A percentile compares a stretch with the other conserved stretches of the same genome.
phyloP scores from a whole-genome alignment of 805 yeast genomes.

The Candida caryicola region DNA sequence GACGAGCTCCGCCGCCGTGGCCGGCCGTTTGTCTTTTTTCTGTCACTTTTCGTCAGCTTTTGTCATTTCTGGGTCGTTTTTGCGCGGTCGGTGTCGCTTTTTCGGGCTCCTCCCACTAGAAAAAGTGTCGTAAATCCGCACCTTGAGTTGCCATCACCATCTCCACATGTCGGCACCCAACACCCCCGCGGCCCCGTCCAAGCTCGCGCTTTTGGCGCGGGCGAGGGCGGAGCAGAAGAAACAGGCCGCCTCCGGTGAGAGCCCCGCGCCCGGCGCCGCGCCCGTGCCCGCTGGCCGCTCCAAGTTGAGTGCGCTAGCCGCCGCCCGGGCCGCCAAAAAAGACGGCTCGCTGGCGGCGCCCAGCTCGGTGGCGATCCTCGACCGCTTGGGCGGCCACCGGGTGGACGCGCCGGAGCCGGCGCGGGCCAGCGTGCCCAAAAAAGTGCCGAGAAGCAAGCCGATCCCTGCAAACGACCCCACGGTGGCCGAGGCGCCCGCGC shows the following conservation, averaged over 20 bases:
- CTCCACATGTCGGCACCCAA: neutral
- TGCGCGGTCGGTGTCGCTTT: constrained; percentile 1
- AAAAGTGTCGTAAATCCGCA: too few species aligned
- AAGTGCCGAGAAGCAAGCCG: too few species aligned
- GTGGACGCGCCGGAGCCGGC: too few species aligned
- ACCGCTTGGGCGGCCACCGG: constrained; percentile 4
- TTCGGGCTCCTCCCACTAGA: too few species aligned
- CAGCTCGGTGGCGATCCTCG: constrained; percentile 19
- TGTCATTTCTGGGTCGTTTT: neutral
- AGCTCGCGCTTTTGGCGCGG: constrained; percentile 49
- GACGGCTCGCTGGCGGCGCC: neutral
- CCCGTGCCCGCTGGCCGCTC: neutral
- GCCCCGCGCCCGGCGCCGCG: neutral
- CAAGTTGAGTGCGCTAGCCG: neutral
- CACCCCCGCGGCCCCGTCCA: constrained; percentile 11
- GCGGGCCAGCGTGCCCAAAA: too few species aligned
- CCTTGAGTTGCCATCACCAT: too few species aligned
- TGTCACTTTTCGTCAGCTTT: constrained; percentile 3
- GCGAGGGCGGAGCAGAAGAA: constrained; percentile 22
- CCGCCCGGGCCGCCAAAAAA: neutral
- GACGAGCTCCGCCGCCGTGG: neutral
- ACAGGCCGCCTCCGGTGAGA: neutral
- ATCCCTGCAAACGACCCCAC: too few species aligned
- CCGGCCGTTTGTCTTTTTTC: too few species aligned
- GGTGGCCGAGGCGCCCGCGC: too few species aligned